These are phyloP conservation scores for Avena atlantica DNA, from an alignment of 176 grass and related monocot species.

Conservation along the genomic window DNA sequence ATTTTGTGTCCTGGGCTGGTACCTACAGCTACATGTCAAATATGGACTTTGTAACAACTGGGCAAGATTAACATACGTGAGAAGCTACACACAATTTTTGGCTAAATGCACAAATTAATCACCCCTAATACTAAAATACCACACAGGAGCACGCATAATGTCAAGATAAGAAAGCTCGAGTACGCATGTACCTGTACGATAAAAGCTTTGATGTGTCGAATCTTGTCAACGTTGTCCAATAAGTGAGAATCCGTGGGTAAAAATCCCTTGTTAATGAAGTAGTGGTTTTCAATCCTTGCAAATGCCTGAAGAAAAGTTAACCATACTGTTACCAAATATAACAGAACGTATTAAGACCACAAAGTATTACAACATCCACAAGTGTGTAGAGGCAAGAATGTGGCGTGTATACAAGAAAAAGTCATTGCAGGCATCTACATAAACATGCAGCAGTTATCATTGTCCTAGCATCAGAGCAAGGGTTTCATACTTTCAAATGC, in stretches of 20 bases:
- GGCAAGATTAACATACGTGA: neutral
- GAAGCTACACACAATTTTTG: neutral
- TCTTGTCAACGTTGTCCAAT: constrained; percentile 93
- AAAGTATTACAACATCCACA: neutral
- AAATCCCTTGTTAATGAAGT: constrained; percentile 97
- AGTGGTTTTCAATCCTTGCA: constrained; percentile 96
- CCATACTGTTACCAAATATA: neutral
- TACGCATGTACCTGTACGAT: constrained; percentile 73
- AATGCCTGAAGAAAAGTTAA: constrained; percentile 66
- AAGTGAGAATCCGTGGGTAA: constrained; percentile 72
- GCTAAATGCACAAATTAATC: neutral
- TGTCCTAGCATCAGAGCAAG: neutral
- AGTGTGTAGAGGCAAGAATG: neutral
- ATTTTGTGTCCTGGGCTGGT: too few species aligned
- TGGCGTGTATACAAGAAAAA: neutral
- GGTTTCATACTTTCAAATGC: neutral
- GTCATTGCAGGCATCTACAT: neutral
- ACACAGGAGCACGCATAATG: neutral
- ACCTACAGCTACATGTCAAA: neutral
- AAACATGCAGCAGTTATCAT: neutral
- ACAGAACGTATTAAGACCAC: neutral
- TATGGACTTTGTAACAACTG: neutral
- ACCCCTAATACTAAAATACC: neutral
- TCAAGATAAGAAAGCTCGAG: constrained; percentile 8
- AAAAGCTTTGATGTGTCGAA: constrained; percentile 86